These are phyloP conservation scores for Gyrodon lividus DNA, from an alignment of 768 basidiomycete genomes.

Conservation along the genomic window DNA sequence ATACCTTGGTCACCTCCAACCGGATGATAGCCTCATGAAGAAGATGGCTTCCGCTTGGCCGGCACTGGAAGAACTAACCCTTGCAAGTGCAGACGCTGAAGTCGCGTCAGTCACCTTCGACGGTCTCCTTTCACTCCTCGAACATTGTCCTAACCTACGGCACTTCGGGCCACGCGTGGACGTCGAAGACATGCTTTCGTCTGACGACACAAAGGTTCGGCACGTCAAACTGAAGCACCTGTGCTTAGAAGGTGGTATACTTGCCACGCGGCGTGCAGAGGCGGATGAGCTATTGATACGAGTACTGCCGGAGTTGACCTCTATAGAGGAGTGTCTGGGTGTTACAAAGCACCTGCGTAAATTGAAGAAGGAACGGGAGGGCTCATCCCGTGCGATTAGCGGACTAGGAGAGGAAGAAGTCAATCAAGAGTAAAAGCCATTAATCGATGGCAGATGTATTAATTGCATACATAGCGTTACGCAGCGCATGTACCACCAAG, in stretches of 20 bases:
- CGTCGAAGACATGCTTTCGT: conserved; percentile 12
- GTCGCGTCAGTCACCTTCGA: conserved; percentile 14
- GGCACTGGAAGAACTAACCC: conserved; percentile 17
- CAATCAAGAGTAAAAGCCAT: no score
- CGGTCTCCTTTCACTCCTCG: conserved; percentile 20
- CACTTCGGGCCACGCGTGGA: conserved; percentile 12
- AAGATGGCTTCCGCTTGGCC: conserved; percentile 15
- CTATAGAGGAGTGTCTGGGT: conserved; percentile 22
- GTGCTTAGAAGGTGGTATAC: conserved; percentile 14
- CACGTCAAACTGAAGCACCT: conserved; percentile 14
- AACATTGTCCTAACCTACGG: conserved; percentile 17
- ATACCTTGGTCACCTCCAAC: conserved; percentile 13
- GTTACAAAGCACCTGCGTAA: conserved; percentile 13
- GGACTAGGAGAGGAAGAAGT: no score
- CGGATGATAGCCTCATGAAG: conserved; percentile 18
- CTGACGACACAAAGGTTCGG: conserved; percentile 12
- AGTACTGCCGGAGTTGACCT: conserved; percentile 20
- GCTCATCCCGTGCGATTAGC: no score
- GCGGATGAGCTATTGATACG: conserved; percentile 20
- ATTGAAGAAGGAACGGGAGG: background rate
- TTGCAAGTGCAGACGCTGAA: conserved; percentile 1
- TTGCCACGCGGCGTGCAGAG: conserved; percentile 12
- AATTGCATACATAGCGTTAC: no score
- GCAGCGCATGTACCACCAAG: no score
- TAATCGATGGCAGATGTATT: no score